Conservation (phyloP, 768 basidiomycete species). For the Lactarius trivialis region DNA sequence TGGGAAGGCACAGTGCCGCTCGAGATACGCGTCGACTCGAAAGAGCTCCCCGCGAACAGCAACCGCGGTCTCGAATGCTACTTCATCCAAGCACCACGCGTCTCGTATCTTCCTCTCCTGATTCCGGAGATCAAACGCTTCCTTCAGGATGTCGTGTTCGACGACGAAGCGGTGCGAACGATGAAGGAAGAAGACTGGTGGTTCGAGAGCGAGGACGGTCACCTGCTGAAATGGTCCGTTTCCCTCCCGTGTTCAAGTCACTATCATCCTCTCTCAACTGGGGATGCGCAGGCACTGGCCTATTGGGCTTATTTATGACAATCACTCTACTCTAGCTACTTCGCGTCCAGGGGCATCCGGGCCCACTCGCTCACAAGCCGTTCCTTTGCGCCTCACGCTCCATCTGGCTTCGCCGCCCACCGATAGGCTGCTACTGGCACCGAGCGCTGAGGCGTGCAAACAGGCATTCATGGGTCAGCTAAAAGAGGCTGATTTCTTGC, state of each 20-base stretch:
- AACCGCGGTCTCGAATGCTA: conserved; percentile 88
- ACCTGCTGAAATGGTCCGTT: conserved; percentile 74
- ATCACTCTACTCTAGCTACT: conserved; percentile 59
- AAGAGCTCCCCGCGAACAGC: conserved; percentile 84
- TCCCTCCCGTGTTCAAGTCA: background rate
- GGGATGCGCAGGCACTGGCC: conserved; percentile 83
- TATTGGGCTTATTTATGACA: conserved; percentile 89
- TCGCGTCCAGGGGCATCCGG: conserved; percentile 37
- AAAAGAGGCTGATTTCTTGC: conserved; percentile 94
- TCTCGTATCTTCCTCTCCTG: conserved; percentile 88
- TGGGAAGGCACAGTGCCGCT: conserved; percentile 91
- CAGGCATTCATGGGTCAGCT: conserved; percentile 92
- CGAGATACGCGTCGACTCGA: conserved; percentile 82
- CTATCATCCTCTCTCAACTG: background rate
- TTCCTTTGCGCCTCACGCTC: conserved; percentile 72
- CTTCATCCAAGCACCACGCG: conserved; percentile 84
- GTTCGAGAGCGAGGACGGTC: conserved; percentile 89
- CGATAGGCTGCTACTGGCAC: conserved; percentile 77
- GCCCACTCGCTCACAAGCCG: conserved; percentile 38
- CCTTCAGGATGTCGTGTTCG: conserved; percentile 88
- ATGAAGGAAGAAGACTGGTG: conserved; percentile 93
- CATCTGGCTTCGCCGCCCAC: conserved; percentile 84
- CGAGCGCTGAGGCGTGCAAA: conserved; percentile 81
- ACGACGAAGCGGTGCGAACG: conserved; percentile 68
- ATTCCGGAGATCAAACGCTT: conserved; percentile 85